Conservation (phyloP, 345 rosid species). For the Geranium brycei region DNA sequence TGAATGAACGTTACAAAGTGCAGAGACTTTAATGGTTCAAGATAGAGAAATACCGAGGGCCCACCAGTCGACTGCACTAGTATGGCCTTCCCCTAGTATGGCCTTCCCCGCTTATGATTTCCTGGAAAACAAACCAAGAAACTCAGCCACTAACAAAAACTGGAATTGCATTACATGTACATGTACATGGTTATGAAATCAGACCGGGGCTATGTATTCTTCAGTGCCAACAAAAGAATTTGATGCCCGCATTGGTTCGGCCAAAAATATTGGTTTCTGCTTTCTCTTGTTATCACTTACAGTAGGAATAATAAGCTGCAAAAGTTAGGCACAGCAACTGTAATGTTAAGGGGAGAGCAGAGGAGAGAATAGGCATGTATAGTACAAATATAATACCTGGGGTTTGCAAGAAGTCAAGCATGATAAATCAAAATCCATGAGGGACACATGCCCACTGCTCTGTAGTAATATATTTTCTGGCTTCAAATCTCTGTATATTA, state of each 20-base stretch:
- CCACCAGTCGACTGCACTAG: slow-evolving; percentile 99
- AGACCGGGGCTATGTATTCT: slow-evolving; percentile 92
- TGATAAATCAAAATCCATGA: slow-evolving; percentile 86
- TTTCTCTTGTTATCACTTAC: slow-evolving; percentile 40
- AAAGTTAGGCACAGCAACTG: background rate
- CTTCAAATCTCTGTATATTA: slow-evolving; percentile 82
- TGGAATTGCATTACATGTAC: background rate
- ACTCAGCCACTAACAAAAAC: too few relatives aligned
- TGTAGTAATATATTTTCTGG: slow-evolving; percentile 85
- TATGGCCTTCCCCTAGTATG: slow-evolving; percentile 90
- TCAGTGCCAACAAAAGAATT: slow-evolving; percentile 97
- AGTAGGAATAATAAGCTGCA: slow-evolving; percentile 59
- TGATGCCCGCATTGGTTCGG: slow-evolving; percentile 94
- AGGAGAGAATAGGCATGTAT: background rate
- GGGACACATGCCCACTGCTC: slow-evolving; percentile 56
- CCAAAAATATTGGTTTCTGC: slow-evolving; percentile 56
- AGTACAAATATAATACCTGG: slow-evolving; percentile 30
- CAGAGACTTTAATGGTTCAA: background rate
- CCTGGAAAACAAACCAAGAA: slow-evolving; percentile 29
- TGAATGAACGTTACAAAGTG: background rate
- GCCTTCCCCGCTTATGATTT: slow-evolving; percentile 76
- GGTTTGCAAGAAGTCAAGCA: slow-evolving; percentile 93
- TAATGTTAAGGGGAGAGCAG: background rate
- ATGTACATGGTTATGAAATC: slow-evolving; percentile 3
- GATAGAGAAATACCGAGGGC: slow-evolving; percentile 55